A percentile compares a stretch with the other conserved stretches of the same genome.
These are phyloP conservation scores for Lathyrus aphaca DNA, from an alignment of 306 rosid genomes.

Conservation along the genomic window DNA sequence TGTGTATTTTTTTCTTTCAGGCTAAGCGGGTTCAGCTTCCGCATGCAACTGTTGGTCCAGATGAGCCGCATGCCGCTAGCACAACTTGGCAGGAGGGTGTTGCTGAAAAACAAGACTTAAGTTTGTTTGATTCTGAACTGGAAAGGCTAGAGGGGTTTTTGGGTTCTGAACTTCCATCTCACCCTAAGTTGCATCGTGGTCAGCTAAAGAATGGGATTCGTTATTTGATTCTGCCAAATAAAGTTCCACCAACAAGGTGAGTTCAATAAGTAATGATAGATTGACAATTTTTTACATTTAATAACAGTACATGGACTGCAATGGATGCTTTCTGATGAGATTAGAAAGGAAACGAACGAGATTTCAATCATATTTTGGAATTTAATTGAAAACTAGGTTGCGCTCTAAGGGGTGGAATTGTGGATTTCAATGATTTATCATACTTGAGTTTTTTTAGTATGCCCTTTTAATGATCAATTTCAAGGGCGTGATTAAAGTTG, in stretches of 20 bases:
- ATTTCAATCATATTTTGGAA: conserved; percentile 23
- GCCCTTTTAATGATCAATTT: not conserved
- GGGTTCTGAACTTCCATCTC: conserved; percentile 74
- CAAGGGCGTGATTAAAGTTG: conserved; percentile 1
- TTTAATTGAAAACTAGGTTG: not conserved
- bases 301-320: not conserved
- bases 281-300: conserved; percentile 7
- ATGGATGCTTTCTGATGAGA: conserved; percentile 19
- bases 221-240: conserved; percentile 83
- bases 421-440: conserved; percentile 5
- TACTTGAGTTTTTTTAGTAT: not conserved
- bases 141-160: conserved; percentile 67
- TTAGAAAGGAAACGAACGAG: conserved; percentile 3
- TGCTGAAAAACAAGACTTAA: conserved; percentile 71
- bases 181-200: conserved; percentile 86
- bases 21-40: conserved; percentile 53
- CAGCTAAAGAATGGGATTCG: conserved; percentile 84
- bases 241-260: conserved; percentile 92
- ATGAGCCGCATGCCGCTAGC: conserved; percentile 94
- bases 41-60: conserved; percentile 83
- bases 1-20: conserved; percentile 37
- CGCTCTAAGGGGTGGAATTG: conserved; percentile 13
- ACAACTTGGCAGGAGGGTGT: conserved; percentile 81
- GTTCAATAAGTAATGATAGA: conserved; percentile 23
- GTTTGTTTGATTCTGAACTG: conserved; percentile 55